Evolutionary conservation across 768 basidiomycete genomes (phyloP).

Genomic region (Xanthoconium stramineum): DNA sequence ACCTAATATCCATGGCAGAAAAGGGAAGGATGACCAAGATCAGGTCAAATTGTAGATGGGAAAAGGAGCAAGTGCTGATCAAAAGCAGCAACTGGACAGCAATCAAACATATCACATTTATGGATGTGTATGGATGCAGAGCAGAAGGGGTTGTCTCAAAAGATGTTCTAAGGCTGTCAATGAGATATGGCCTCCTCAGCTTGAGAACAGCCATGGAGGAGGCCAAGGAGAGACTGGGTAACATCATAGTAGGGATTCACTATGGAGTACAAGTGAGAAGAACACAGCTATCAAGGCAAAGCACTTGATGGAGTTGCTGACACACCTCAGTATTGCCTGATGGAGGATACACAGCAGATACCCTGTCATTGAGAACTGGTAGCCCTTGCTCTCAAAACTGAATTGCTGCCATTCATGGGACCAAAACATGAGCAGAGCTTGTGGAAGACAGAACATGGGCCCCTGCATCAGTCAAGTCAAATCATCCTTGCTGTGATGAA

Average conservation of each 20-base stretch:
- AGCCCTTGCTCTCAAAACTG: slow-evolving; percentile 53
- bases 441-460: slow-evolving; percentile 50
- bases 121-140: slow-evolving; percentile 48
- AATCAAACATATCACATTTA: slow-evolving; percentile 74
- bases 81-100: slow-evolving; percentile 84
- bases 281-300: slow-evolving; percentile 46
- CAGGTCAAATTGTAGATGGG: slow-evolving; percentile 58
- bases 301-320: slow-evolving; percentile 58
- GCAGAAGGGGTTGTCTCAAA: slow-evolving; percentile 57
- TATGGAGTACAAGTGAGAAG: slow-evolving; percentile 26
- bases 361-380: slow-evolving; percentile 67
- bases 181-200: slow-evolving; percentile 77
- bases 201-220: slow-evolving; percentile 78
- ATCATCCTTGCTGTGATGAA: slow-evolving; percentile 68
- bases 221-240: slow-evolving; percentile 70
- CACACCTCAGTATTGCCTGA: slow-evolving; percentile 23
- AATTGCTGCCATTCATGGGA: slow-evolving; percentile 57
- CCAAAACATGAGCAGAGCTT: slow-evolving; percentile 45
- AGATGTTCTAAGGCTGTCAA: slow-evolving; percentile 65
- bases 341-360: slow-evolving; percentile 35
- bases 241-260: slow-evolving; percentile 79
- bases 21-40: no score
- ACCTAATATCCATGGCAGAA: no score
- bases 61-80: slow-evolving; percentile 94
- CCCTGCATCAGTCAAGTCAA: slow-evolving; percentile 60